phyloP scores from a whole-genome alignment of 352 stramenopile genomes.

The Phytopythium montanum region DNA sequence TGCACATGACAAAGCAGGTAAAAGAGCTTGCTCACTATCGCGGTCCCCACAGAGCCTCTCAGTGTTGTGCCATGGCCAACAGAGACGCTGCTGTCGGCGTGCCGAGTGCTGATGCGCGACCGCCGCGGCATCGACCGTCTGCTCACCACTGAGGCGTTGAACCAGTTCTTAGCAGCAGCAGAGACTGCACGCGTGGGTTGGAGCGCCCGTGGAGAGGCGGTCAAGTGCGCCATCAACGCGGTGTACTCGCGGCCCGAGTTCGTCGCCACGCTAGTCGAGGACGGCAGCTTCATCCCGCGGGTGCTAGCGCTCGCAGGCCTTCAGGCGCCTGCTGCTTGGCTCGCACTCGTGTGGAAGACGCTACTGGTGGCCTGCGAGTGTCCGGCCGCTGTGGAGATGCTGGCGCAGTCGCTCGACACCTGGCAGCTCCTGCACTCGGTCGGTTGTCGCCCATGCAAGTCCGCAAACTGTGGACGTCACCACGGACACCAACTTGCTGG shows the following conservation, averaged over 20 bases:
- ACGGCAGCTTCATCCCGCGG: slow-evolving; percentile 11
- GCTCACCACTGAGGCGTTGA: slow-evolving; percentile 36
- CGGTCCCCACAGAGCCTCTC: background rate
- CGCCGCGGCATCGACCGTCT: slow-evolving; percentile 54
- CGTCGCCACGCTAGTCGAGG: slow-evolving; percentile 17
- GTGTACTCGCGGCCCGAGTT: slow-evolving; percentile 60
- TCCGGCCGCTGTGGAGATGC: slow-evolving; percentile 17
- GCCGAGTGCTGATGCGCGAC: slow-evolving; percentile 67
- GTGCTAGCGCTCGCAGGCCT: slow-evolving; percentile 27
- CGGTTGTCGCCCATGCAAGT: too few relatives aligned
- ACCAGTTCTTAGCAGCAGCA: slow-evolving; percentile 27
- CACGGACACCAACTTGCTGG: background rate
- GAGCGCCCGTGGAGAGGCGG: slow-evolving; percentile 36
- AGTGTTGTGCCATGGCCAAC: background rate
- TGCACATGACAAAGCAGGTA: background rate
- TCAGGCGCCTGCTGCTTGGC: slow-evolving; percentile 25
- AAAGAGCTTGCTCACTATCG: background rate
- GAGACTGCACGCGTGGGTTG: slow-evolving; percentile 13
- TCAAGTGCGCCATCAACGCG: slow-evolving; percentile 73
- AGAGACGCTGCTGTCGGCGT: slow-evolving; percentile 29
- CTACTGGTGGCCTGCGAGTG: slow-evolving; percentile 51
- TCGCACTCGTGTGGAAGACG: slow-evolving; percentile 58
- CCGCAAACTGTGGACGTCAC: background rate
- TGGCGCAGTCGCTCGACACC: slow-evolving; percentile 23
- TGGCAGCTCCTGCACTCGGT: slow-evolving; percentile 45